Evolutionary conservation across 345 rosid species (phyloP).

Genomic region (Hibiscus trionum): DNA sequence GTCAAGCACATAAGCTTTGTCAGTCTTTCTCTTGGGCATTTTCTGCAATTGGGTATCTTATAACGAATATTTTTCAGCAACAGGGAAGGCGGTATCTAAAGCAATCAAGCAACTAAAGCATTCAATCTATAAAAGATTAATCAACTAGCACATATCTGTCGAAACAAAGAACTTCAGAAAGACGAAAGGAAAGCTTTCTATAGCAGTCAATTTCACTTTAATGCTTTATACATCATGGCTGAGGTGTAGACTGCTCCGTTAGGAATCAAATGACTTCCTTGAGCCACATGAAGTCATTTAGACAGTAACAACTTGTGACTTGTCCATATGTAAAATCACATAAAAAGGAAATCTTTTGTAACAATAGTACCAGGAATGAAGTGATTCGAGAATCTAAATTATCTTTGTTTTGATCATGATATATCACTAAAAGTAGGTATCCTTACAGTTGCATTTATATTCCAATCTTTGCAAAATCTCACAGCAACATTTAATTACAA

Average conservation of each 20-base stretch:
- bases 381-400: neutral
- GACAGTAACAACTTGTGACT: neutral
- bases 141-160: neutral
- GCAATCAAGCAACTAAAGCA: neutral
- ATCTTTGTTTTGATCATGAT: neutral
- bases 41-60: constrained; percentile 98
- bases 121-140: neutral
- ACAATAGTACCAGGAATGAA: neutral
- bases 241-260: neutral
- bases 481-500: neutral
- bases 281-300: neutral
- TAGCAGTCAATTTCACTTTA: neutral
- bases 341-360: neutral
- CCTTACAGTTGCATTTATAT: neutral
- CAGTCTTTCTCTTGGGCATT: constrained; percentile 94
- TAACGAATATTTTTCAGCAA: constrained; percentile 34
- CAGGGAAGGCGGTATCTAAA: neutral
- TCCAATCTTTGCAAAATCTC: neutral
- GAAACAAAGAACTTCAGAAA: neutral
- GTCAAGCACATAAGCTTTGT: constrained; percentile 79
- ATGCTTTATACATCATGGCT: neutral
- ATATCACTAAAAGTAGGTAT: neutral
- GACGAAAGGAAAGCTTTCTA: neutral
- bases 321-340: neutral
- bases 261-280: neutral